Evolutionary conservation across 2,329 filamentous ascomycete genomes (phyloP).

Genomic region (Aspergillus melleus): DNA sequence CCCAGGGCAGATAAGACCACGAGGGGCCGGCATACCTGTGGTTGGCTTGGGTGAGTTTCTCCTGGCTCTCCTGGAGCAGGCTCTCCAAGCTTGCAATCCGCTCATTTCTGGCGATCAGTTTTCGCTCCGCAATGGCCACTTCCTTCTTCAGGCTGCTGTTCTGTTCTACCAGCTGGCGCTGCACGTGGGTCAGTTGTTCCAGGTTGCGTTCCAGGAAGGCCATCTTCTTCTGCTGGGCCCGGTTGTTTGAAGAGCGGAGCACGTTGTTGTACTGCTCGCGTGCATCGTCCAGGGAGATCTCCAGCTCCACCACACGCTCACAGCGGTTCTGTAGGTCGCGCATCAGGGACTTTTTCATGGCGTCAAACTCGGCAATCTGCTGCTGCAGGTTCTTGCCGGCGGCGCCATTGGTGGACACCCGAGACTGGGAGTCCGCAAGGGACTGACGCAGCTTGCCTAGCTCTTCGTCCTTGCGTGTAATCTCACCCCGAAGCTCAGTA

Average conservation of each 20-base stretch:
- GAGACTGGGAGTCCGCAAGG: conserved; percentile 67
- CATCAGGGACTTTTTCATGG: conserved; percentile 99
- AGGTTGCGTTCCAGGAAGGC: conserved; percentile 97
- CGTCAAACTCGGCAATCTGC: conserved; percentile 97
- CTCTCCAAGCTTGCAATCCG: conserved; percentile 92
- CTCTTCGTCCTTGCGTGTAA: conserved; percentile 76
- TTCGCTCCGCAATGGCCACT: conserved; percentile 96
- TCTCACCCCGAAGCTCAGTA: conserved; percentile 73
- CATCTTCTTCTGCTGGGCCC: conserved; percentile 99
- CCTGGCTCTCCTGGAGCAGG: conserved; percentile 92
- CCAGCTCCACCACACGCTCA: conserved; percentile 95
- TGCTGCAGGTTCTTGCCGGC: conserved; percentile 83
- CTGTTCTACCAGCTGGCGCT: conserved; percentile 96
- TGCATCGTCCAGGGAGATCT: conserved; percentile 96
- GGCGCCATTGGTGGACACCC: conserved; percentile 59
- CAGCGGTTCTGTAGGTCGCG: conserved; percentile 97
- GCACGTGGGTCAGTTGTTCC: conserved; percentile 95
- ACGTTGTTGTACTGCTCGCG: conserved; percentile 99
- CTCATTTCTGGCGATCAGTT: conserved; percentile 94
- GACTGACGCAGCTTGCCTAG: conserved; percentile 77
- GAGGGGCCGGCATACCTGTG: conserved; percentile 71
- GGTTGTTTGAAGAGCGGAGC: conserved; percentile 92
- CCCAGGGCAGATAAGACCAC: conserved; percentile 1
- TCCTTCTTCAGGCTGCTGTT: conserved; percentile 98
- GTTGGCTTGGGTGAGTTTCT: conserved; percentile 95